Conservation (phyloP, 1,284 basidiomycete species). For the Sporisorium graminicola region DNA sequence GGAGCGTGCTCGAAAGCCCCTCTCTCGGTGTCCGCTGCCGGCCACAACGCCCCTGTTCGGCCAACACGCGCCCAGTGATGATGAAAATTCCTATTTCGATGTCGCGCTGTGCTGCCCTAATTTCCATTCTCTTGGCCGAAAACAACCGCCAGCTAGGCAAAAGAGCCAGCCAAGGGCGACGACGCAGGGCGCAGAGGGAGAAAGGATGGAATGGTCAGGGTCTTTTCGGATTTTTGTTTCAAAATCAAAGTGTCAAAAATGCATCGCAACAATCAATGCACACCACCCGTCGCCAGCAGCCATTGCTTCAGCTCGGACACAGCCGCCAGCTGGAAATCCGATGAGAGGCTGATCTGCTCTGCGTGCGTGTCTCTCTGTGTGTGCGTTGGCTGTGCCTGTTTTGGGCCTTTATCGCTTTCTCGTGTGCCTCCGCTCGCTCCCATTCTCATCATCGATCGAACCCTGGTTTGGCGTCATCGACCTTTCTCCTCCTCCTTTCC, state of each 20-base stretch:
- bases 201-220: background rate
- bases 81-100: background rate
- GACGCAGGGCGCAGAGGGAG: background rate
- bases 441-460: background rate
- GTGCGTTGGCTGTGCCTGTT: background rate
- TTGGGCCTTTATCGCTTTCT: background rate
- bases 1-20: background rate
- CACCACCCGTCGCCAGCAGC: background rate
- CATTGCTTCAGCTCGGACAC: too few species aligned
- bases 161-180: background rate
- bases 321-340: background rate
- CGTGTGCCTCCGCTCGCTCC: background rate
- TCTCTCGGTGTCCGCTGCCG: too few species aligned
- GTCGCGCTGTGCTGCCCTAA: background rate
- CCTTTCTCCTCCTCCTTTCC: background rate
- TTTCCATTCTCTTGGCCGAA: background rate
- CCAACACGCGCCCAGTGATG: background rate
- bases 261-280: too few species aligned
- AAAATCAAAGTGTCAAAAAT: background rate
- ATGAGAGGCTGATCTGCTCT: background rate
- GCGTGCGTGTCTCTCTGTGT: background rate
- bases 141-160: background rate
- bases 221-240: background rate
- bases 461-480: slow-evolving; percentile 3
- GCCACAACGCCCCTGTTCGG: background rate